phyloP scores from a whole-genome alignment of 805 yeast genomes.

The Diddensiella caesifluorescens region DNA sequence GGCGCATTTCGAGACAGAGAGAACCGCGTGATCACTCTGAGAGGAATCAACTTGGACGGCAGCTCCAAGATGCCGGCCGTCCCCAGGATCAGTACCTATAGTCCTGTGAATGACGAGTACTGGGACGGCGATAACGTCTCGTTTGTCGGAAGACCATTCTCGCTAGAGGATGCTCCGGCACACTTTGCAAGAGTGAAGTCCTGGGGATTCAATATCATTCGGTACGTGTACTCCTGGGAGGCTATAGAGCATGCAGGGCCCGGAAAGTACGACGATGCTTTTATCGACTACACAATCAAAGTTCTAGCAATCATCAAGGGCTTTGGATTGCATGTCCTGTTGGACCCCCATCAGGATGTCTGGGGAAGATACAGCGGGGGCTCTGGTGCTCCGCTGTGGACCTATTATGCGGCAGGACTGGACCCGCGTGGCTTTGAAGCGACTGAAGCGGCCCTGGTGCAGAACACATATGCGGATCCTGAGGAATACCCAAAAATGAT shows the following conservation, averaged over 20 bases:
- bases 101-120: constrained; percentile 36
- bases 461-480: constrained; percentile 50
- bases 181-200: constrained; percentile 67
- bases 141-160: constrained; percentile 76
- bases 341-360: constrained; percentile 91
- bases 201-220: constrained; percentile 74
- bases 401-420: constrained; percentile 82
- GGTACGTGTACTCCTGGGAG: constrained; percentile 87
- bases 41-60: constrained; percentile 80
- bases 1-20: constrained; percentile 62
- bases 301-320: constrained; percentile 52
- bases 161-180: constrained; percentile 60
- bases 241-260: constrained; percentile 88
- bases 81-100: constrained; percentile 43
- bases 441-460: constrained; percentile 78
- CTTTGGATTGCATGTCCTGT: constrained; percentile 68
- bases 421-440: constrained; percentile 60
- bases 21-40: constrained; percentile 47
- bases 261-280: constrained; percentile 70
- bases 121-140: constrained; percentile 66
- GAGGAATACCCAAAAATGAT: constrained; percentile 74
- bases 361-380: constrained; percentile 94
- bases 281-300: constrained; percentile 61
- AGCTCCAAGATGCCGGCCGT: constrained; percentile 60
- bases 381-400: constrained; percentile 93